Evolutionary conservation across 1,284 basidiomycete species (phyloP).

Genomic region (Meira nashicola): DNA sequence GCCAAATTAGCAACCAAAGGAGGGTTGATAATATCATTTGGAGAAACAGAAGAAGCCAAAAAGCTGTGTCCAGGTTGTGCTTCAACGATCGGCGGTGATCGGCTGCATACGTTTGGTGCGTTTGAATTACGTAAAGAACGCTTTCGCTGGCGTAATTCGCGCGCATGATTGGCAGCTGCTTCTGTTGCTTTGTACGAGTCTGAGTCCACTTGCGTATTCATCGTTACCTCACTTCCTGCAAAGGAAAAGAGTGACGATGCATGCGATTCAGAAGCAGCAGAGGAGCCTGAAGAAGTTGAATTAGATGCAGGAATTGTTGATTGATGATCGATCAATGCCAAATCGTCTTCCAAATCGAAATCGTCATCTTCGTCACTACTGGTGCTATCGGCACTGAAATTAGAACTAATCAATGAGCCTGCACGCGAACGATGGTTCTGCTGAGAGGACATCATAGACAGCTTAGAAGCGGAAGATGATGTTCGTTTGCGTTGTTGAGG

Average conservation of each 20-base stretch:
- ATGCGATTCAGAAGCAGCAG: conserved; percentile 19
- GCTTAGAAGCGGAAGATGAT: conserved; percentile 17
- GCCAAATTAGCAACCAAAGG: conserved; percentile 20
- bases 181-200: conserved; percentile 6
- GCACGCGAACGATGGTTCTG: conserved; percentile 22
- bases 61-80: conserved; percentile 34
- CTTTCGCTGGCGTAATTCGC: too few relatives aligned
- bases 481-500: conserved; percentile 21
- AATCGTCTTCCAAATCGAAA: neutral
- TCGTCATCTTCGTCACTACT: conserved; percentile 11
- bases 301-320: conserved; percentile 15
- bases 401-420: conserved; percentile 29
- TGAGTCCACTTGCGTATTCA: neutral
- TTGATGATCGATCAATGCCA: neutral
- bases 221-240: conserved; percentile 19
- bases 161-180: conserved; percentile 3
- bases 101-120: conserved; percentile 1
- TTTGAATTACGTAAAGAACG: too few relatives aligned
- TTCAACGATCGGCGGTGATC: conserved; percentile 12
- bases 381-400: neutral
- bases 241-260: conserved; percentile 29
- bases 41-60: conserved; percentile 40
- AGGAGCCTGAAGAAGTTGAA: conserved; percentile 30
- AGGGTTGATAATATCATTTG: conserved; percentile 30
- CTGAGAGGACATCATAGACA: neutral